phyloP scores from a whole-genome alignment of 2,329 filamentous ascomycete genomes.

The Fusarium oligoseptatum region DNA sequence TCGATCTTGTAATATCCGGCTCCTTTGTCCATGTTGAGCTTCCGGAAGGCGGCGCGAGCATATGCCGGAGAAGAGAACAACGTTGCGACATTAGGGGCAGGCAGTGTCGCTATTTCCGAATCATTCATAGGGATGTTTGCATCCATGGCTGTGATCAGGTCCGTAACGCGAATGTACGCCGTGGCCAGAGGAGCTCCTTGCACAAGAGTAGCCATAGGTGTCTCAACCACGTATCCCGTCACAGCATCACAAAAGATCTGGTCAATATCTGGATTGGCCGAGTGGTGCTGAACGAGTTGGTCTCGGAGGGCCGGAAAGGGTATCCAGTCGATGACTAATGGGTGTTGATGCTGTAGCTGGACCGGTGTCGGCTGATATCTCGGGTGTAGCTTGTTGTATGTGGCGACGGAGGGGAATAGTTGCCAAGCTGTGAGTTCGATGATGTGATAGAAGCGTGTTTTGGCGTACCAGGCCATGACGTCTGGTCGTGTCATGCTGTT shows the following conservation, averaged over 20 bases:
- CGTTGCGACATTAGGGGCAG: conserved; percentile 33
- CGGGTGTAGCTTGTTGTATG: conserved; percentile 46
- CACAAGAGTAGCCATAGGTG: conserved; percentile 47
- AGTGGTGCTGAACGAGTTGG: conserved; percentile 46
- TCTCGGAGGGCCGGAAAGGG: conserved; percentile 49
- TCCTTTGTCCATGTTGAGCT: conserved; percentile 50
- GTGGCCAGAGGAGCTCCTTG: conserved; percentile 42
- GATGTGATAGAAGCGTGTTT: conserved; percentile 52
- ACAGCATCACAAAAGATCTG: conserved; percentile 52
- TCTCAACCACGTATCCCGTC: conserved; percentile 49
- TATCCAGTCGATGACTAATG: conserved; percentile 50
- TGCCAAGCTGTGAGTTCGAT: conserved; percentile 52
- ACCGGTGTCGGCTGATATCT: conserved; percentile 46
- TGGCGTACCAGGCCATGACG: conserved; percentile 57
- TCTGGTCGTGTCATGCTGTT: conserved; percentile 53
- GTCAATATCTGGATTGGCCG: conserved; percentile 49
- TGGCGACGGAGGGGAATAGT: conserved; percentile 46
- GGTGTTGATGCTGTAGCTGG: conserved; percentile 44
- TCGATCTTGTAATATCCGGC: conserved; percentile 52
- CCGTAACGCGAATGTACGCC: conserved; percentile 48
- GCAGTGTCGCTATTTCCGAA: conserved; percentile 25
- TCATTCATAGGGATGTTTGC: not conserved
- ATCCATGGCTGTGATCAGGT: conserved; percentile 48
- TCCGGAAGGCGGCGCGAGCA: conserved; percentile 45
- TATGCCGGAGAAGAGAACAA: conserved; percentile 43